Conservation (phyloP, 2,329 filamentous ascomycete genomes). For the Purpureocillium lavendulum region DNA sequence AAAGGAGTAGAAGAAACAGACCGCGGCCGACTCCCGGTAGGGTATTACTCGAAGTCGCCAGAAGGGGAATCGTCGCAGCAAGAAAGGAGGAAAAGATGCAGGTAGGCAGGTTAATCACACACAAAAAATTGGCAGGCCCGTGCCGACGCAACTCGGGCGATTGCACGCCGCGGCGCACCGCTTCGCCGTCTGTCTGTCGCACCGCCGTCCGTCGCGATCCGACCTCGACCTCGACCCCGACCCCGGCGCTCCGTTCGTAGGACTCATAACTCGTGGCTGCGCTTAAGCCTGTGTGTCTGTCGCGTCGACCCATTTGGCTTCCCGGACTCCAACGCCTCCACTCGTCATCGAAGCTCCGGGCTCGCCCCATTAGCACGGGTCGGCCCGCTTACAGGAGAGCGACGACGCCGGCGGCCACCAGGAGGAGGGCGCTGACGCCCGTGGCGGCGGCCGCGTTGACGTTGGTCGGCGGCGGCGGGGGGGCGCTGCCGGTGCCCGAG, state of each 20-base stretch:
- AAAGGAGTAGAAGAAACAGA: too few relatives aligned
- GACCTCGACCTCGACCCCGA: not conserved
- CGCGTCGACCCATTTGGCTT: conserved; percentile 6
- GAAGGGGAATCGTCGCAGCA: conserved; percentile 14
- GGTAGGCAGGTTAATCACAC: too few relatives aligned
- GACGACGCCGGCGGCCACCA: conserved; percentile 24
- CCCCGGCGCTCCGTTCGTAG: conserved; percentile 12
- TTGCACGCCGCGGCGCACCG: conserved; percentile 6
- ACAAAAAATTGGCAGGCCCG: conserved; percentile 6
- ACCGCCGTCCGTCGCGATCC: not conserved
- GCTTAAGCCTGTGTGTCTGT: conserved; percentile 13
- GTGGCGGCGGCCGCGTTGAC: conserved; percentile 20
- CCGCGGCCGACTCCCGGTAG: not conserved
- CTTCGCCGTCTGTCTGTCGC: not conserved
- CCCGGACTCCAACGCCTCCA: conserved; percentile 13
- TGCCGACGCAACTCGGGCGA: conserved; percentile 11
- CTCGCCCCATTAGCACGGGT: too few relatives aligned
- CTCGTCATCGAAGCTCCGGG: conserved; percentile 12
- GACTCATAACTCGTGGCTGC: conserved; percentile 26
- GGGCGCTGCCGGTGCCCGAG: conserved; percentile 7
- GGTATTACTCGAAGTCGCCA: conserved; percentile 4
- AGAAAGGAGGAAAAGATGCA: not conserved
- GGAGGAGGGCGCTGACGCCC: conserved; percentile 26
- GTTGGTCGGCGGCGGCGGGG: conserved; percentile 12
- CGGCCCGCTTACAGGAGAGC: conserved; percentile 22